Evolutionary conservation across 208 protist species (phyloP).

Genomic region (Porcisia deanei): DNA sequence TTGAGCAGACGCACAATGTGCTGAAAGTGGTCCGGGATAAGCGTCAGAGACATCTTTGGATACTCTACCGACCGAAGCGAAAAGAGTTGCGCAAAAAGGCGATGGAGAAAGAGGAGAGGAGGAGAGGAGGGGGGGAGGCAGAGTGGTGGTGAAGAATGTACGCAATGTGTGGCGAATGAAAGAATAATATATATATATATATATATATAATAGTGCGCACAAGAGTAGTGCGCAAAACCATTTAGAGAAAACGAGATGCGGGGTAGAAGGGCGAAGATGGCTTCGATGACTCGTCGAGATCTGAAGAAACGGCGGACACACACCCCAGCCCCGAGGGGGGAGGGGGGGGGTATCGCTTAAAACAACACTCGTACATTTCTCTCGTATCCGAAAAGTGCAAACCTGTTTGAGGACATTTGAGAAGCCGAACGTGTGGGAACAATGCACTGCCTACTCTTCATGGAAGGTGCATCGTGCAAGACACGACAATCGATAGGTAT

Average conservation of each 20-base stretch:
- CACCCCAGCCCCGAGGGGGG: too few species aligned
- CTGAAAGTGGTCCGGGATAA: conserved; percentile 96
- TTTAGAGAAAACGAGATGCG: neutral
- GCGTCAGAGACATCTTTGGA: conserved; percentile 37
- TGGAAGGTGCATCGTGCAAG: too few species aligned
- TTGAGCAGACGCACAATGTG: conserved; percentile 99
- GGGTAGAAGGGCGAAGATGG: neutral
- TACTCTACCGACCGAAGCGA: conserved; percentile 3
- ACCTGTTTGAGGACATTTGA: too few species aligned
- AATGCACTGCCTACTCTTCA: too few species aligned
- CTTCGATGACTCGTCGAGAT: neutral
- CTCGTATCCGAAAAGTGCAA: too few species aligned
- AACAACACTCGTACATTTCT: too few species aligned
- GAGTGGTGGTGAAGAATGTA: neutral
- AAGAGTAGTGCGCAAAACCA: neutral
- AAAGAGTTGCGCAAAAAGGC: neutral
- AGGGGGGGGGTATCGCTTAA: too few species aligned
- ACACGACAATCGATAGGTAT: too few species aligned
- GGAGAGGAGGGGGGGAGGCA: neutral
- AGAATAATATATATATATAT: too few species aligned
- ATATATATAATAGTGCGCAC: neutral
- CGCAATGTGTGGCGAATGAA: too few species aligned
- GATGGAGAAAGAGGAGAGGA: neutral
- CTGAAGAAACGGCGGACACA: neutral
- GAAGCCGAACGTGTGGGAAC: too few species aligned